Evolutionary conservation across 768 basidiomycete species (phyloP).

Genomic region (Tricholoma saponaceum): DNA sequence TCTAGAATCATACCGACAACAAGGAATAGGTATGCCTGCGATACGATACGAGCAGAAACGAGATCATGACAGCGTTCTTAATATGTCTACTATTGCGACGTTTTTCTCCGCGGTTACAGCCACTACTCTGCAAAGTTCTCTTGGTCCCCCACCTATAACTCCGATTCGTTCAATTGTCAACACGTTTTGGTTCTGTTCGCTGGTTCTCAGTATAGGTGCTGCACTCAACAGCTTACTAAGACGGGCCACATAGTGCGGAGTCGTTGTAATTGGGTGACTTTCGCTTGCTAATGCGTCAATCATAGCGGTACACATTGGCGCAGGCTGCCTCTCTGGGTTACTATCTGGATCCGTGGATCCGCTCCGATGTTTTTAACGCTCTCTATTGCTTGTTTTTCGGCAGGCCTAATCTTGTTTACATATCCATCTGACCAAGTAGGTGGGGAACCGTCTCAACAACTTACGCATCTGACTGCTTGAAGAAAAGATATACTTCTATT

Average conservation of each 20-base stretch:
- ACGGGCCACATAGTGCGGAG: conserved; percentile 19
- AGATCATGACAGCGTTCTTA: conserved; percentile 6
- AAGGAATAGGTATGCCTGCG: conserved; percentile 14
- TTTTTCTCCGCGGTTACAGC: conserved; percentile 28
- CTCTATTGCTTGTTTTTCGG: conserved; percentile 13
- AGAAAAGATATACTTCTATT: conserved; percentile 6
- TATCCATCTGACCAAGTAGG: conserved; percentile 10
- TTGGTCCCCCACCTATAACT: background rate
- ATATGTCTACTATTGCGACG: conserved; percentile 18
- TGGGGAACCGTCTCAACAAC: background rate
- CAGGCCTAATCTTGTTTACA: conserved; percentile 12
- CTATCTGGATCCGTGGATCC: conserved; percentile 12
- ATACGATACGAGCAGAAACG: conserved; percentile 17
- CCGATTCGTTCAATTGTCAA: conserved; percentile 10
- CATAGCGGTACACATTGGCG: conserved; percentile 12
- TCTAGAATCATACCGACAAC: background rate
- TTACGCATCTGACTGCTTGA: background rate
- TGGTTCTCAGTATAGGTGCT: conserved; percentile 23
- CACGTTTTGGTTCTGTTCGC: conserved; percentile 19
- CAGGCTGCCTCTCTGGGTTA: conserved; percentile 11
- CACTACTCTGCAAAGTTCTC: conserved; percentile 17
- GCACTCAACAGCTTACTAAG: conserved; percentile 22
- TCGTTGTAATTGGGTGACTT: background rate
- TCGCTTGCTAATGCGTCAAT: background rate
- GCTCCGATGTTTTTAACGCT: conserved; percentile 13